These are phyloP conservation scores for Euryodendron excelsum DNA, from an alignment of 148 eudicot species.

Conservation along the genomic window DNA sequence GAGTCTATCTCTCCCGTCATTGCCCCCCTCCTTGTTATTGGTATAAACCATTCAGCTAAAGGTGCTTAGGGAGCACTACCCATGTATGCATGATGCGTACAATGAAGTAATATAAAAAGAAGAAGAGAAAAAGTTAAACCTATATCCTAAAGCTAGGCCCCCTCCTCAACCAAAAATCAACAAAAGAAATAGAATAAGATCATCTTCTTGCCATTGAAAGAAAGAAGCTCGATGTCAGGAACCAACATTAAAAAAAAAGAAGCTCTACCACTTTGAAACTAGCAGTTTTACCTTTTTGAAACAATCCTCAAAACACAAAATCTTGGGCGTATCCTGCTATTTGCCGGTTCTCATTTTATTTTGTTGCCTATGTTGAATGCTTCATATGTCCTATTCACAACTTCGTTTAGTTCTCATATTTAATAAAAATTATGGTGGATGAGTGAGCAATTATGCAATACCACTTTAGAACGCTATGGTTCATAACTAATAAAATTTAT, in stretches of 20 bases:
- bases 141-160: background rate
- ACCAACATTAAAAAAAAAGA: background rate
- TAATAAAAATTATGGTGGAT: too few relatives aligned
- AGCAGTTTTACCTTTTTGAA: background rate
- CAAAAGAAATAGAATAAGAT: background rate
- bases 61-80: background rate
- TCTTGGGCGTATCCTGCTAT: background rate
- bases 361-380: background rate
- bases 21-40: background rate
- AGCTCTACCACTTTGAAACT: background rate
- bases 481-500: too few relatives aligned
- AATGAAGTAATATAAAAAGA: background rate
- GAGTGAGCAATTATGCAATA: too few relatives aligned
- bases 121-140: background rate
- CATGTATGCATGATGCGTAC: background rate
- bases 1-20: background rate
- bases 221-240: background rate
- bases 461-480: too few relatives aligned
- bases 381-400: too few relatives aligned
- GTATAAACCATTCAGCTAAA: background rate
- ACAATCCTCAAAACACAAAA: background rate
- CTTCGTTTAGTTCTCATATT: too few relatives aligned
- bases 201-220: background rate
- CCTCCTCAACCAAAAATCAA: background rate
- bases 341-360: background rate